These are phyloP conservation scores for Mucor velutinosus DNA, from an alignment of 371 early-diverging fungal genomes.

Conservation along the genomic window DNA sequence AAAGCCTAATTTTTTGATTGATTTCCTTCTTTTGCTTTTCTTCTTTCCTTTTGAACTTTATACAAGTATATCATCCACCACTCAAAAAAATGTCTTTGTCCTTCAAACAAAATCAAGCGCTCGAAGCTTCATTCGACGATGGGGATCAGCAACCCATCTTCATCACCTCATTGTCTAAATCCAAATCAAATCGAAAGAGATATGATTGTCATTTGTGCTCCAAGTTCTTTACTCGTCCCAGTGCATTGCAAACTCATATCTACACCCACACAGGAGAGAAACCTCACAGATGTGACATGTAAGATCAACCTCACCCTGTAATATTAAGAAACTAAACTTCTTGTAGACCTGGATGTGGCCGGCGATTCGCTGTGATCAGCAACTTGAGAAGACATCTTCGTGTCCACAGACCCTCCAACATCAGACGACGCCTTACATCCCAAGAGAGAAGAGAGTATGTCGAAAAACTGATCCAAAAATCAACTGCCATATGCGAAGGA, in stretches of 20 bases:
- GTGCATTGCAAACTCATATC: slow-evolving; percentile 70
- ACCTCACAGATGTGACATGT: slow-evolving; percentile 65
- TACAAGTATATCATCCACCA: background rate
- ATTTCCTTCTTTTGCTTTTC: background rate
- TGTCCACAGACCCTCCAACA: slow-evolving; percentile 29
- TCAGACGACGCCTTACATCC: slow-evolving; percentile 25
- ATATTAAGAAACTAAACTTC: background rate
- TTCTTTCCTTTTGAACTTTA: background rate
- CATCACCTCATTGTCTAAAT: background rate
- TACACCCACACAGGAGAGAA: slow-evolving; percentile 82
- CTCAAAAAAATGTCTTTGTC: background rate
- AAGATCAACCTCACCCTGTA: slow-evolving; percentile 2
- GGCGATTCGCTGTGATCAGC: slow-evolving; percentile 43
- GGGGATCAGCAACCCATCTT: background rate
- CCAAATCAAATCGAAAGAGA: slow-evolving; percentile 5
- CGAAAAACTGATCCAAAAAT: slow-evolving; percentile 31
- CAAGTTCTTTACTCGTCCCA: slow-evolving; percentile 78
- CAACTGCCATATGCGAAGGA: slow-evolving; percentile 1
- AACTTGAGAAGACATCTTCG: slow-evolving; percentile 47
- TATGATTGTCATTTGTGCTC: slow-evolving; percentile 66
- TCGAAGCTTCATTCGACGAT: background rate
- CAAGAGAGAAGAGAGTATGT: slow-evolving; percentile 28
- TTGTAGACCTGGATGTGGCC: slow-evolving; percentile 38
- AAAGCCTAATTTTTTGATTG: background rate
- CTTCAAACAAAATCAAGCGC: background rate